Percentiles rank a stretch among this genome's conserved stretches.
Evolutionary conservation across 345 rosid species (phyloP).

Genomic region (Linum lewisii): DNA sequence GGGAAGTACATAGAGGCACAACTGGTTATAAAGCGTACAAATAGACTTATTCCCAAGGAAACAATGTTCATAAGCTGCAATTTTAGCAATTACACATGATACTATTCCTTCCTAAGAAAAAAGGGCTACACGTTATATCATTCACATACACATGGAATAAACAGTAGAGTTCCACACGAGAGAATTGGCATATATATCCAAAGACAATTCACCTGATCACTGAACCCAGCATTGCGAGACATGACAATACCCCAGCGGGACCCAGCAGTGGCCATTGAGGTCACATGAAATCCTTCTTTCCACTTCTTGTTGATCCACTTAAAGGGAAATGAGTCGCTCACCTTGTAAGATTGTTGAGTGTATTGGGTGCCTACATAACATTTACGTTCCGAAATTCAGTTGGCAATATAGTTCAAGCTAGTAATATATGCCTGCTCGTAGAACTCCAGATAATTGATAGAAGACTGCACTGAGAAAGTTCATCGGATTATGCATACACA

Average conservation of each 20-base stretch:
- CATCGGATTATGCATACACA: neutral
- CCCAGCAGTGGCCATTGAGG: constrained; percentile 31
- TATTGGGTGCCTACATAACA: constrained; percentile 23
- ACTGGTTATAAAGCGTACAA: neutral
- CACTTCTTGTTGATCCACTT: constrained; percentile 32
- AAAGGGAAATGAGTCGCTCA: constrained; percentile 27
- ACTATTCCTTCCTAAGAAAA: constrained; percentile 4
- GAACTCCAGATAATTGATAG: neutral
- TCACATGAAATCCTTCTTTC: constrained; percentile 31
- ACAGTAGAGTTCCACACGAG: neutral
- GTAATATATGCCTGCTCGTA: neutral
- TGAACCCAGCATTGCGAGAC: constrained; percentile 32
- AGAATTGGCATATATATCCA: neutral
- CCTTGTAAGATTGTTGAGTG: constrained; percentile 30
- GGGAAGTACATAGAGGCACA: too few relatives aligned
- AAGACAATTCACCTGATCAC: constrained; percentile 19
- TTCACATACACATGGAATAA: too few relatives aligned
- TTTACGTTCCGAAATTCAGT: neutral
- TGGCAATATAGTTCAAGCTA: neutral
- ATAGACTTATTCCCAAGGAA: neutral
- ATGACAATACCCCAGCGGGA: constrained; percentile 29
- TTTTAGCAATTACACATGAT: neutral
- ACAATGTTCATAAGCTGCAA: neutral
- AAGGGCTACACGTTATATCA: neutral
- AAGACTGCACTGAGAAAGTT: too few relatives aligned